These are phyloP conservation scores for Microdochium bolleyi DNA, from an alignment of 2,329 filamentous ascomycete genomes.

Conservation along the genomic window DNA sequence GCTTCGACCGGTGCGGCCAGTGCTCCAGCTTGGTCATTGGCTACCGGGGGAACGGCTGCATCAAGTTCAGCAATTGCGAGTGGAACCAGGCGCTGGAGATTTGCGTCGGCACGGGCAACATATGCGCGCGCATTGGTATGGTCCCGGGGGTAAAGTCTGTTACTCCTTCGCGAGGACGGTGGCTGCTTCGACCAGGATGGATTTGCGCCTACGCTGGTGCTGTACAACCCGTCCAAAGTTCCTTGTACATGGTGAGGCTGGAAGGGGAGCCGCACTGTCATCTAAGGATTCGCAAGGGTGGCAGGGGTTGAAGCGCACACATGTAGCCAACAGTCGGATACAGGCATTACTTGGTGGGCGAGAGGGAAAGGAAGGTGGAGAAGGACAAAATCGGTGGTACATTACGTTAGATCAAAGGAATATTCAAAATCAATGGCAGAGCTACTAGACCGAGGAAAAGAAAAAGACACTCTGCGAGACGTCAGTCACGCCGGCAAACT, in stretches of 20 bases:
- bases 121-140: background rate
- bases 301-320: too few relatives aligned
- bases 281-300: background rate
- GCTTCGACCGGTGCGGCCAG: background rate
- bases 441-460: background rate
- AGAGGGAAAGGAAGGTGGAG: too few relatives aligned
- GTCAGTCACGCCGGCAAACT: background rate
- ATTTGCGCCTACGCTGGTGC: background rate
- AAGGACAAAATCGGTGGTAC: too few relatives aligned
- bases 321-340: background rate
- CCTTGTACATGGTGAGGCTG: background rate
- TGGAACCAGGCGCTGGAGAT: background rate
- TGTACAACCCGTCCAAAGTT: background rate
- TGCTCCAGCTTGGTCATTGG: background rate
- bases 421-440: background rate
- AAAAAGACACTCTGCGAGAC: background rate
- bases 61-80: background rate
- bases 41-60: background rate
- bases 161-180: background rate
- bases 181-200: background rate
- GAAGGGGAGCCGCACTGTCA: background rate
- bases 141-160: background rate
- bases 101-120: background rate
- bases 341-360: background rate
- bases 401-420: background rate